A percentile compares a stretch with the other conserved stretches of the same genome.
These are phyloP conservation scores for Umbellularia californica DNA, from an alignment of 164 flowering plant genomes.

Conservation along the genomic window DNA sequence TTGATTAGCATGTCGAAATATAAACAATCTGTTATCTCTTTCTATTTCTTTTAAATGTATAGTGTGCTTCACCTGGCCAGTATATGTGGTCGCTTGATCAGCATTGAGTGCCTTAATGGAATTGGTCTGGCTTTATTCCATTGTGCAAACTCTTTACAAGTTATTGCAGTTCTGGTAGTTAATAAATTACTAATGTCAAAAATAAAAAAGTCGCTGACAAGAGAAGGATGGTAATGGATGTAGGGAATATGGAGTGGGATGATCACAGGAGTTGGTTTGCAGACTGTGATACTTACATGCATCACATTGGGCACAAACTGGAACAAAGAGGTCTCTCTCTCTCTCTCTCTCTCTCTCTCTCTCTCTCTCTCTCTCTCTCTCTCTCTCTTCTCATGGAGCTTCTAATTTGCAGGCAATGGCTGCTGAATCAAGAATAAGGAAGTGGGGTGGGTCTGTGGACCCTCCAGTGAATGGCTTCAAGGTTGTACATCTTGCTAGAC, in stretches of 20 bases:
- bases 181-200: too few species aligned
- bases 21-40: background rate
- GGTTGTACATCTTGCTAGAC: background rate
- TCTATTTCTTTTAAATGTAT: background rate
- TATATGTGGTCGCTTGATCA: background rate
- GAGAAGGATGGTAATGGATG: background rate
- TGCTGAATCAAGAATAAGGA: constrained; percentile 15
- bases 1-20: too few species aligned
- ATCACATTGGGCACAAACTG: constrained; percentile 29
- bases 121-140: background rate
- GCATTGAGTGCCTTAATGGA: background rate
- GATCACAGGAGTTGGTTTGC: constrained; percentile 27
- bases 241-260: constrained; percentile 36
- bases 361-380: constrained; percentile 3
- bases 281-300: constrained; percentile 19
- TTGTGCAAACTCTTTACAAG: background rate
- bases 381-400: background rate
- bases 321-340: constrained; percentile 26
- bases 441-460: constrained; percentile 26
- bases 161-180: too few species aligned
- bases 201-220: background rate
- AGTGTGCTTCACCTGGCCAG: background rate
- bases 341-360: constrained; percentile 15
- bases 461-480: background rate
- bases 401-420: constrained; percentile 12